Base-by-base conservation (phyloP, 192 early-diverging fungal species). In the Umbelopsis vinacea region DNA sequence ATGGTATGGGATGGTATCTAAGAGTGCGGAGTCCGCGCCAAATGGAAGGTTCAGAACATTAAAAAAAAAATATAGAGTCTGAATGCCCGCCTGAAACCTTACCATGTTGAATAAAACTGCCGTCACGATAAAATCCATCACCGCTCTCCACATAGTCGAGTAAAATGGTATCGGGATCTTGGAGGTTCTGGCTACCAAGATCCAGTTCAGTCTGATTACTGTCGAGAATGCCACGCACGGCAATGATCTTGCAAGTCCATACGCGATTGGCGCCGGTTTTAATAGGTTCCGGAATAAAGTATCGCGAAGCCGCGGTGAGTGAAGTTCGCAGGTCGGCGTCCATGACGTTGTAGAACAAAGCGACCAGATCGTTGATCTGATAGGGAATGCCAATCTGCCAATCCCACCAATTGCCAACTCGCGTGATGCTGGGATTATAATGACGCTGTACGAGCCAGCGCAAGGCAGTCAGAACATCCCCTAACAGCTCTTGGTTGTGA, bases 301-400 rank as follows among this genome's bases (percentile, higher is more conserved):
- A 29, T 17, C 57, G 11, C 7, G 57, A 63, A 63, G 57, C 26
- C 11, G 26, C 26, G 12, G 35, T 19, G 24, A 63, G 17, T 0
- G 29, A 0, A 4, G 17, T 37, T 29, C 57, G 57, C 1, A 63
- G 57, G 2, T 63, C 15, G 7, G 26, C 14, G 57, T 63, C 57
- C 57, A 63, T 63, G 29, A 63, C 57, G 0, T 37, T 19, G 26
- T 63, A 63, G 6, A 63, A 63, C n/a, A 63, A 37, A 19, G 26
- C 57, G 11, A 63, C 57, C 11, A 63, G 57, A 37, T 63, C 57
- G 12, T 63, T 63, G 19, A 63, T 63, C 33, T 63, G 57, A 37
- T 63, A 63, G 4, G 57, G 57, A 63, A 63, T 63, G 26, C 57
- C 57, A 35, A 63, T 63, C 33, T 63, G 57, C 57, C 57, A 63